Percentiles rank a stretch among this genome's conserved stretches.
Evolutionary conservation across 2,329 filamentous ascomycete genomes (phyloP).

Genomic region (Aspergillus sp.): DNA sequence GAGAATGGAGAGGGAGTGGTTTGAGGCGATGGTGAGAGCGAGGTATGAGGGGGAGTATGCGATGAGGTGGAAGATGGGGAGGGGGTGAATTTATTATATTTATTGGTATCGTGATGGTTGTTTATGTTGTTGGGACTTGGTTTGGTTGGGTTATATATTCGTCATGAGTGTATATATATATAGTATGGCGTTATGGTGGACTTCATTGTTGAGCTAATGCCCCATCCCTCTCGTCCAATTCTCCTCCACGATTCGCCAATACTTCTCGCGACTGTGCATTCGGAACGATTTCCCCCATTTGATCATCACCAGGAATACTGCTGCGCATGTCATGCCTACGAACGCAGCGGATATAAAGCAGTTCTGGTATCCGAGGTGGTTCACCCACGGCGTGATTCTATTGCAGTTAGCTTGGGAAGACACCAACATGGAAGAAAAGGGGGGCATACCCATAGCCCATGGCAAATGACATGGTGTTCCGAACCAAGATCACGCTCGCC

Average conservation of each 20-base stretch:
- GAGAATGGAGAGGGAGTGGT: conserved; percentile 34
- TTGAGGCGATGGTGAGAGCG: conserved; percentile 28
- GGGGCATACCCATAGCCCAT: conserved; percentile 45
- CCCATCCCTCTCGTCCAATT: conserved; percentile 38
- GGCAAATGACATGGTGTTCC: conserved; percentile 53
- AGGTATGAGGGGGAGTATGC: conserved; percentile 24
- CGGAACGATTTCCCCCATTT: conserved; percentile 42
- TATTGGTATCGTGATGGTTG: too few species aligned
- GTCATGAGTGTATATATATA: not conserved
- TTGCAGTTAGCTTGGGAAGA: not conserved
- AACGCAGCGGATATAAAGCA: conserved; percentile 48
- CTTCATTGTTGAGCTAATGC: conserved; percentile 22
- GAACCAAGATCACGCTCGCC: conserved; percentile 48
- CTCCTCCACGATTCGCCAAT: conserved; percentile 41
- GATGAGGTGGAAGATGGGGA: conserved; percentile 23
- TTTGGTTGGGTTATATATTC: not conserved
- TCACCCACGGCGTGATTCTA: conserved; percentile 52
- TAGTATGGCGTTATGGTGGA: too few species aligned
- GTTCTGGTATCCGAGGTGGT: conserved; percentile 47
- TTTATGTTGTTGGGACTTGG: not conserved
- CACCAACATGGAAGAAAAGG: not conserved
- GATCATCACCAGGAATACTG: conserved; percentile 44
- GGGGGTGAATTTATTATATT: not conserved
- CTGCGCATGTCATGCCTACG: conserved; percentile 40
- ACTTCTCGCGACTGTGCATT: conserved; percentile 36